Conservation (phyloP, 2,329 filamentous ascomycete genomes). For the Pleoardoris graminearum region DNA sequence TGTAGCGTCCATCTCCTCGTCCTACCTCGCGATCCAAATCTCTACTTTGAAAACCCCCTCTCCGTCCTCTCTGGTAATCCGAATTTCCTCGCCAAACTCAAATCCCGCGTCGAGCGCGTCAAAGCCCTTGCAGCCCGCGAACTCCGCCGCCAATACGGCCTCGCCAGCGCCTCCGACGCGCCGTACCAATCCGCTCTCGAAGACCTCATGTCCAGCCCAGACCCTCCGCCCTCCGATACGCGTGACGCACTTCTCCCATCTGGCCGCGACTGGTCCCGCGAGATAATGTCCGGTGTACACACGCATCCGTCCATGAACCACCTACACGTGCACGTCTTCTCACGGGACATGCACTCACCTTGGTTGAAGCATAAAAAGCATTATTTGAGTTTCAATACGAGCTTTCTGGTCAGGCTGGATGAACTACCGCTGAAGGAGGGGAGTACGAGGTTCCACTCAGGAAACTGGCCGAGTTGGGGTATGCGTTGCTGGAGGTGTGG, state of each 20-base stretch:
- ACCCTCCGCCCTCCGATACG: conserved; percentile 47
- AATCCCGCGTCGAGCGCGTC: conserved; percentile 63
- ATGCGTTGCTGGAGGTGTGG: conserved; percentile 86
- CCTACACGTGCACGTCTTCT: conserved; percentile 86
- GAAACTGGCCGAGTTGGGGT: conserved; percentile 65
- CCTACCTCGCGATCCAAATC: conserved; percentile 70
- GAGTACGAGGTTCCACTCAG: conserved; percentile 65
- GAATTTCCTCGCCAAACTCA: conserved; percentile 68
- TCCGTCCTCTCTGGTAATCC: conserved; percentile 69
- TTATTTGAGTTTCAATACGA: conserved; percentile 88
- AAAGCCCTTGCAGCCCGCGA: conserved; percentile 71
- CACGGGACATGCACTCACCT: conserved; percentile 74
- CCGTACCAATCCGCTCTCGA: conserved; percentile 61
- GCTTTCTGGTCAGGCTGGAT: conserved; percentile 76
- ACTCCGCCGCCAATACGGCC: conserved; percentile 69
- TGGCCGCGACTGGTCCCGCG: conserved; percentile 77
- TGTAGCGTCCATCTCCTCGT: conserved; percentile 77
- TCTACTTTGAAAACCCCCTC: conserved; percentile 71
- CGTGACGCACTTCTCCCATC: conserved; percentile 52
- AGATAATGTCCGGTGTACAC: conserved; percentile 80
- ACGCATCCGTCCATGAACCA: conserved; percentile 90
- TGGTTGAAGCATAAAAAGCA: conserved; percentile 80
- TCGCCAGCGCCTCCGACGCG: conserved; percentile 64
- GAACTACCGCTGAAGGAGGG: conserved; percentile 75
- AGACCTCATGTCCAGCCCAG: conserved; percentile 53